phyloP scores from a whole-genome alignment of 2,329 filamentous ascomycete species.

The Exophiala calicioides region DNA sequence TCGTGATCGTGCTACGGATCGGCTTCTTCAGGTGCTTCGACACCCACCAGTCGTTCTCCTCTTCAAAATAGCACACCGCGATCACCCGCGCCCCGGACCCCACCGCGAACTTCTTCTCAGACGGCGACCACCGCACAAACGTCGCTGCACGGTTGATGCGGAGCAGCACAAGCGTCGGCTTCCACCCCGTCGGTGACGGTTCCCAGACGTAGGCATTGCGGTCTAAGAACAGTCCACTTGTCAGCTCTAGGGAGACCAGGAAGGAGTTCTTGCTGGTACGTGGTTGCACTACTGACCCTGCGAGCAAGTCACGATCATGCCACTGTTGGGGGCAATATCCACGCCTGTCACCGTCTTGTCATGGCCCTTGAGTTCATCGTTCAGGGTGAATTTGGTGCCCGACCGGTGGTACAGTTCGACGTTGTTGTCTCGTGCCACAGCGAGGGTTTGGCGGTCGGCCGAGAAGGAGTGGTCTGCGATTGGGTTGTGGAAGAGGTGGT shows the following conservation, averaged over 20 bases:
- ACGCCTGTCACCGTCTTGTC: slow-evolving; percentile 97
- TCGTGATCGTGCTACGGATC: slow-evolving; percentile 94
- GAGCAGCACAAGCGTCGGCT: slow-evolving; percentile 92
- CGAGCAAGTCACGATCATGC: slow-evolving; percentile 95
- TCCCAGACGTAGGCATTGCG: slow-evolving; percentile 99
- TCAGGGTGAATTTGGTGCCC: slow-evolving; percentile 75
- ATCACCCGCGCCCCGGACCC: slow-evolving; percentile 95
- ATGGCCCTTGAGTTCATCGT: slow-evolving; percentile 92
- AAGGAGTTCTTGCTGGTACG: neutral
- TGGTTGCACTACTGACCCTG: slow-evolving; percentile 63
- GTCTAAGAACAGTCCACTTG: slow-evolving; percentile 55
- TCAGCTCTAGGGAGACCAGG: neutral
- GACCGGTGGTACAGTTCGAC: slow-evolving; percentile 82
- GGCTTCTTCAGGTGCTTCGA: slow-evolving; percentile 99
- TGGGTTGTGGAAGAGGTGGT: slow-evolving; percentile 94
- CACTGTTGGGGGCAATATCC: slow-evolving; percentile 86
- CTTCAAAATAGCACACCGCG: slow-evolving; percentile 96
- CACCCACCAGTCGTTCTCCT: slow-evolving; percentile 99
- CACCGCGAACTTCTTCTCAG: slow-evolving; percentile 95
- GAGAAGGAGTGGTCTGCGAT: slow-evolving; percentile 99
- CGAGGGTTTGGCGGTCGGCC: slow-evolving; percentile 81
- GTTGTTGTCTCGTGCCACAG: slow-evolving; percentile 84
- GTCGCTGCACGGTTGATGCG: slow-evolving; percentile 96
- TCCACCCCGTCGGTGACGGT: slow-evolving; percentile 86
- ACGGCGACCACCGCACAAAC: slow-evolving; percentile 95